Evolutionary conservation across 2,329 filamentous ascomycete genomes (phyloP).

Genomic region (Biscogniauxia sp.): DNA sequence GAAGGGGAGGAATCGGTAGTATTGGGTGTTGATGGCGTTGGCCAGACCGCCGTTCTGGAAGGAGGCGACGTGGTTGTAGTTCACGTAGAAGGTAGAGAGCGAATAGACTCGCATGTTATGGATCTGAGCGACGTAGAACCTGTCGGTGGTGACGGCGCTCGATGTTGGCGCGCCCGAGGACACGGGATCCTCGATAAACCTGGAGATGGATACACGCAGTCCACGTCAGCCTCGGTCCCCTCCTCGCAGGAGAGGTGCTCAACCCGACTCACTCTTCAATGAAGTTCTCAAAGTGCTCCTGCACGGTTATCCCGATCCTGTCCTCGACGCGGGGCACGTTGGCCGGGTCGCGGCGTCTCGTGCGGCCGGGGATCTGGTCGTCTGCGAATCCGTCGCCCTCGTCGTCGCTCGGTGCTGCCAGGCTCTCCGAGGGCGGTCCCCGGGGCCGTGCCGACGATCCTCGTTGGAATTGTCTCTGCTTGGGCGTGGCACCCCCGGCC

Average conservation of each 20-base stretch:
- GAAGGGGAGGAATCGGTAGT: constrained; percentile 94
- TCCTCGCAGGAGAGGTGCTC: no score
- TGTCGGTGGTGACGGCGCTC: constrained; percentile 71
- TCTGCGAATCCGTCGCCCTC: constrained; percentile 62
- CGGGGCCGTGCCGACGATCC: constrained; percentile 51
- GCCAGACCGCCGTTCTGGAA: constrained; percentile 79
- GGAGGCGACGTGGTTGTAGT: constrained; percentile 78
- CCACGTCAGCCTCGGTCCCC: neutral
- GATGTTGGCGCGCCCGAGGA: constrained; percentile 63
- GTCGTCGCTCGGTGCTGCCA: constrained; percentile 60
- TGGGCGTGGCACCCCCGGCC: constrained; percentile 40
- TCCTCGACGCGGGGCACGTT: constrained; percentile 73
- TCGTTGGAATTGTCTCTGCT: constrained; percentile 41
- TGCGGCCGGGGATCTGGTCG: constrained; percentile 57
- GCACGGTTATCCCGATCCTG: constrained; percentile 69
- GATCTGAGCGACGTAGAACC: constrained; percentile 83
- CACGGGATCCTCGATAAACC: constrained; percentile 67
- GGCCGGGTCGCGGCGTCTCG: constrained; percentile 45
- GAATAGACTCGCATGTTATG: constrained; percentile 70
- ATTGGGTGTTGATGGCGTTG: constrained; percentile 81
- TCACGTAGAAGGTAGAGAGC: constrained; percentile 83
- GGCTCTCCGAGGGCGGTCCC: constrained; percentile 61
- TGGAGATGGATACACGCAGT: constrained; percentile 23
- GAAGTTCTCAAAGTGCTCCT: constrained; percentile 75
- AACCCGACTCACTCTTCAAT: constrained; percentile 63